Base-by-base conservation (phyloP, 352 stramenopile species). In the Phytopythium delawarense region DNA sequence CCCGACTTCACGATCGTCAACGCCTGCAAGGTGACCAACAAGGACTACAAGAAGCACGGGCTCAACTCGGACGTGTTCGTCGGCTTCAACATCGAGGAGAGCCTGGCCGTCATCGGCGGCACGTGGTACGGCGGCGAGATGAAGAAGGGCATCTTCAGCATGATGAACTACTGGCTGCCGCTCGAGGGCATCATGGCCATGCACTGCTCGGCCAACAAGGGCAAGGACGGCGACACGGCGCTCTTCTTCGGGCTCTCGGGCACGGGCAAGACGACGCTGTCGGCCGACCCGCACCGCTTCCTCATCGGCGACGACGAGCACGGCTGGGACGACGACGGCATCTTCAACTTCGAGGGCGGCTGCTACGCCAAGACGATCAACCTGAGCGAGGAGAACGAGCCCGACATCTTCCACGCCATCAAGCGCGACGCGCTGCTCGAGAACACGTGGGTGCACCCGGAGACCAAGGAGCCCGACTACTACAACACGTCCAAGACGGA, bases 341-440 rank as follows among this genome's bases (percentile, higher is more conserved):
- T 99, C 58, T 99, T 98, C 81, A 99, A 99, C 84, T 99, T 99
- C 73, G 97, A 99, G 72, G 97, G 97, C 67, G 97, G 97, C 35
- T 99, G 97, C 82, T 99, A 99, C 75, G 97, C 97, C 65, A 99
- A 99, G 87, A 99, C 96, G n/a, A 98, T 99, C 78, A 96, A 99
- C 70, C 78, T 99, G 61, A 91, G 75, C 55, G 72, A 88, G 55
- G 86, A 98, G 75, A 99, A 97, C 69, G 97, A 99, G 72, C 97
- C 97, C 32, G 96, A 99, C 70, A 99, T 99, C 64, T 99, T 97
- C 80, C 81, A 92, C 59, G 97, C 97, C 56, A 99, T 99, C 76
- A 91, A 96, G 60, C 94, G 79, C 40, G 89, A 99, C 78, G 96
- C 97, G 18, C 77, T 99, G 65, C 78, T 99, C 28, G 97, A 99